A percentile compares a stretch with the other conserved stretches of the same genome.
Conservation (phyloP, 805 yeast genomes). For the Candida maris region DNA sequence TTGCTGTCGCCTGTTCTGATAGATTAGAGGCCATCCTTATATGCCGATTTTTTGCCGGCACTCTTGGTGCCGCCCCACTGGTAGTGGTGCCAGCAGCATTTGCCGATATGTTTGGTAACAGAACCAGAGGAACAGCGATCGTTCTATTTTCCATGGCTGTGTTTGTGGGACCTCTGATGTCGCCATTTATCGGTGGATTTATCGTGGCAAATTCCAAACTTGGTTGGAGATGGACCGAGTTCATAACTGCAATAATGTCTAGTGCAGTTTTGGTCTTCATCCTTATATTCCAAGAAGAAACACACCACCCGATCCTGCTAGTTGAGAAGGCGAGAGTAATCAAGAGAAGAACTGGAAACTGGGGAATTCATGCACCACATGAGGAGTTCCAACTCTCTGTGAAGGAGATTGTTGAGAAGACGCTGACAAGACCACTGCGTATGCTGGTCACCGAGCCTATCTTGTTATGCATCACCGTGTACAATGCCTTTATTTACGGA, state of each 20-base stretch:
- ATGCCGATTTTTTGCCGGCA: slow-evolving; percentile 77
- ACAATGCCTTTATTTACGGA: slow-evolving; percentile 78
- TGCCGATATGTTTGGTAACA: slow-evolving; percentile 72
- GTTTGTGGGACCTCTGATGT: slow-evolving; percentile 75
- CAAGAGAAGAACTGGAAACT: slow-evolving; percentile 68
- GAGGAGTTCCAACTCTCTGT: slow-evolving; percentile 57
- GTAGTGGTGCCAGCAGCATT: slow-evolving; percentile 85
- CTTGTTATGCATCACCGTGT: slow-evolving; percentile 60
- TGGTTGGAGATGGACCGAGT: slow-evolving; percentile 84
- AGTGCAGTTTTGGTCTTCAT: slow-evolving; percentile 35
- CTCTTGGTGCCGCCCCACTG: slow-evolving; percentile 79
- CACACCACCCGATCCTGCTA: slow-evolving; percentile 68
- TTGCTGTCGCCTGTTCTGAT: slow-evolving; percentile 75
- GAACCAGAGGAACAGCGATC: slow-evolving; percentile 71
- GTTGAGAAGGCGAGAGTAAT: slow-evolving; percentile 58
- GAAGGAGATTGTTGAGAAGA: slow-evolving; percentile 58
- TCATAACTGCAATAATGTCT: slow-evolving; percentile 63
- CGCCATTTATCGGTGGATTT: slow-evolving; percentile 77
- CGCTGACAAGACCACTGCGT: slow-evolving; percentile 61
- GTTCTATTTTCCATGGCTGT: slow-evolving; percentile 68
- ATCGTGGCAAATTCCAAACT: slow-evolving; percentile 49
- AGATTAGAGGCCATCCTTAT: slow-evolving; percentile 74
- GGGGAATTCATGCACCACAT: slow-evolving; percentile 80
- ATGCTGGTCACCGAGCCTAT: slow-evolving; percentile 74
- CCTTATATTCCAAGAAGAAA: slow-evolving; percentile 54